Evolutionary conservation across 1,284 basidiomycete species (phyloP).

Genomic region (Volvariella volvacea): DNA sequence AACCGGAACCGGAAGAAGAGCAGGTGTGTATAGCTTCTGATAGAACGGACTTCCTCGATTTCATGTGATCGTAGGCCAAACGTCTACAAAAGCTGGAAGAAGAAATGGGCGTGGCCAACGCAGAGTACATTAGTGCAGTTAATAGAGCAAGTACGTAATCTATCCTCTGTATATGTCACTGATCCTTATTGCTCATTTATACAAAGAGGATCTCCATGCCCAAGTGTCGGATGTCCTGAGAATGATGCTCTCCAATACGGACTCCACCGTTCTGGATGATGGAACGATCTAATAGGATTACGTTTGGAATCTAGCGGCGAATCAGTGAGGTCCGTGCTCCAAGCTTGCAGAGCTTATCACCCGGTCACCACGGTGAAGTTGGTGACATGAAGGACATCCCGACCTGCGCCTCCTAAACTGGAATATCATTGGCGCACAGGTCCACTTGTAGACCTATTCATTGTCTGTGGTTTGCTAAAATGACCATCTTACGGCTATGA

Average conservation of each 20-base stretch:
- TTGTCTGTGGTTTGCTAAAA: too few relatives aligned
- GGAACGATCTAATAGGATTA: too few relatives aligned
- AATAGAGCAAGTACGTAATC: constrained; percentile 63
- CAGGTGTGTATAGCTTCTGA: constrained; percentile 37
- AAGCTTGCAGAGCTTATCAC: too few relatives aligned
- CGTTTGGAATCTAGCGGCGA: too few relatives aligned
- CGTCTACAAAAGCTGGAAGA: constrained; percentile 56
- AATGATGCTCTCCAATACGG: constrained; percentile 51
- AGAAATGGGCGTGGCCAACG: constrained; percentile 65
- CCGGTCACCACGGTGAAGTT: too few relatives aligned
- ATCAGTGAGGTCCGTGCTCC: too few relatives aligned
- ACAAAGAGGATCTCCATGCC: constrained; percentile 55
- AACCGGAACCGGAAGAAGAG: constrained; percentile 64
- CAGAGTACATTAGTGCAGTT: constrained; percentile 65
- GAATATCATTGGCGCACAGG: too few relatives aligned
- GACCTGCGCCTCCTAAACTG: too few relatives aligned
- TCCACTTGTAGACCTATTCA: too few relatives aligned
- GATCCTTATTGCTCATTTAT: not conserved
- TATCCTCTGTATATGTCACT: not conserved
- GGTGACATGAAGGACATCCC: too few relatives aligned
- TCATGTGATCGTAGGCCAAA: constrained; percentile 38
- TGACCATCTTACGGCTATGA: too few relatives aligned
- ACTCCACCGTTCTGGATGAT: constrained; percentile 23
- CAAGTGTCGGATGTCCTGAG: constrained; percentile 57
- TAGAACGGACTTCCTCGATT: not conserved